Evolutionary conservation across 805 yeast genomes (phyloP).

Genomic region (Kluyveromyces dobzhanskii): DNA sequence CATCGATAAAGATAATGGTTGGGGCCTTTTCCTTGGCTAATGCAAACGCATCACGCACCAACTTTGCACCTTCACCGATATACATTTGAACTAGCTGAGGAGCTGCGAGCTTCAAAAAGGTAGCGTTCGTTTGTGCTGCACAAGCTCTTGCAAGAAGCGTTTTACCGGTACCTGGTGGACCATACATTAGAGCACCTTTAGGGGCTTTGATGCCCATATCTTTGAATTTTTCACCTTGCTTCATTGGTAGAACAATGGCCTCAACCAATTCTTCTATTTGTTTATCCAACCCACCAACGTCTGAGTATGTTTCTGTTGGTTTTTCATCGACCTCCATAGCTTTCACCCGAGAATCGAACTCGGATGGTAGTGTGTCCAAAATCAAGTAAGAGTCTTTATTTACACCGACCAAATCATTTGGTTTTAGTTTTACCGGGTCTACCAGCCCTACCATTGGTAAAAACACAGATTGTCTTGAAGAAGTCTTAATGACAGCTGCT

Average conservation of each 20-base stretch:
- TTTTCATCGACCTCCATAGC: slow-evolving; percentile 99
- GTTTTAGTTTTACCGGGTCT: slow-evolving; percentile 82
- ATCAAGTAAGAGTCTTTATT: slow-evolving; percentile 93
- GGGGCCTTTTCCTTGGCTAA: slow-evolving; percentile 98
- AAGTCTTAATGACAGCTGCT: slow-evolving; percentile 96
- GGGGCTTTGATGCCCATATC: slow-evolving; percentile 95
- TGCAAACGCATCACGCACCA: slow-evolving; percentile 95
- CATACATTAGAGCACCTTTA: slow-evolving; percentile 96
- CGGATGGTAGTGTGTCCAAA: slow-evolving; percentile 91
- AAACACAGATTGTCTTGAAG: slow-evolving; percentile 95
- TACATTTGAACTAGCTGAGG: slow-evolving; percentile 98
- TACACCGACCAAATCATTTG: slow-evolving; percentile 97
- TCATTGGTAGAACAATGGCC: slow-evolving; percentile 97
- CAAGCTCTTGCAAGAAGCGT: slow-evolving; percentile 96
- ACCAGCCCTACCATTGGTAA: slow-evolving; percentile 93
- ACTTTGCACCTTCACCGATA: slow-evolving; percentile 97
- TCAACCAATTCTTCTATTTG: slow-evolving; percentile 97
- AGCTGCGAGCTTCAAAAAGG: slow-evolving; percentile 92
- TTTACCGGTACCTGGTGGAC: slow-evolving; percentile 99
- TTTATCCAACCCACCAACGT: slow-evolving; percentile 96
- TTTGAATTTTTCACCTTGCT: slow-evolving; percentile 93
- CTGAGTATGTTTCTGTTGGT: slow-evolving; percentile 94
- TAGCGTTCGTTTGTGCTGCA: slow-evolving; percentile 98
- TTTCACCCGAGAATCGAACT: slow-evolving; percentile 94
- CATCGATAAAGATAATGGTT: slow-evolving; percentile 94